Evolutionary conservation across 805 yeast genomes (phyloP).

Genomic region (Ogataea haglerorum): DNA sequence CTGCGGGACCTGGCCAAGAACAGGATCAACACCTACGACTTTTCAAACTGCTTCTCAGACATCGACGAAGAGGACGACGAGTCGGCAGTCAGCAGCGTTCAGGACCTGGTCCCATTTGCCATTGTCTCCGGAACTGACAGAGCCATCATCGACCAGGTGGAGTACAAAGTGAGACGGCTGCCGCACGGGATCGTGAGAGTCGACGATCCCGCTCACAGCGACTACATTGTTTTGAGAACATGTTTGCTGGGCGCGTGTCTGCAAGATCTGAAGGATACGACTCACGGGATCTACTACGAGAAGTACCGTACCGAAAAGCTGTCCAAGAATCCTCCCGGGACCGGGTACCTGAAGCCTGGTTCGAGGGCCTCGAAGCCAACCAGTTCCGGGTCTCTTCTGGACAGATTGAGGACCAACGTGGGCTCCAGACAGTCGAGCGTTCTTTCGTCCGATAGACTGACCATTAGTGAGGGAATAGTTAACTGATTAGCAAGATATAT

Average conservation of each 20-base stretch:
- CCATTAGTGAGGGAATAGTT: conserved; percentile 18
- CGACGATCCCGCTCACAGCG: conserved; percentile 78
- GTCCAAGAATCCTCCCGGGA: conserved; percentile 18
- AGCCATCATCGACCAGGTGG: conserved; percentile 62
- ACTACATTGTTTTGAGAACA: conserved; percentile 70
- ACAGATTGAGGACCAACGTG: conserved; percentile 22
- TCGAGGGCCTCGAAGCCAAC: conserved; percentile 18
- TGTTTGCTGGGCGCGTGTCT: conserved; percentile 75
- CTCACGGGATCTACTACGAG: conserved; percentile 75
- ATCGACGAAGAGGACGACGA: conserved; percentile 24
- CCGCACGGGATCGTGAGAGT: conserved; percentile 87
- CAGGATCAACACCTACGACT: conserved; percentile 29
- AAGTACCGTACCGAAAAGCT: conserved; percentile 57
- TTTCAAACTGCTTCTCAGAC: conserved; percentile 31
- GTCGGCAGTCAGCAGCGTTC: conserved; percentile 17
- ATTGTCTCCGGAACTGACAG: conserved; percentile 83
- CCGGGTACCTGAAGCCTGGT: conserved; percentile 12
- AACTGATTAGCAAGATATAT: conserved; percentile 3
- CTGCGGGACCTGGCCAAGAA: conserved; percentile 37
- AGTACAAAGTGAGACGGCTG: conserved; percentile 72
- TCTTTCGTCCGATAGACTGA: conserved; percentile 17
- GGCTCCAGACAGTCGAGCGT: conserved; percentile 24
- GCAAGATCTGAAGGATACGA: conserved; percentile 73
- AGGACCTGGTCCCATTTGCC: conserved; percentile 70
- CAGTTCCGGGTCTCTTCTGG: conserved; percentile 22